Base-by-base conservation (phyloP, 73 alveolate species). In the Paramecium octaurelia region DNA sequence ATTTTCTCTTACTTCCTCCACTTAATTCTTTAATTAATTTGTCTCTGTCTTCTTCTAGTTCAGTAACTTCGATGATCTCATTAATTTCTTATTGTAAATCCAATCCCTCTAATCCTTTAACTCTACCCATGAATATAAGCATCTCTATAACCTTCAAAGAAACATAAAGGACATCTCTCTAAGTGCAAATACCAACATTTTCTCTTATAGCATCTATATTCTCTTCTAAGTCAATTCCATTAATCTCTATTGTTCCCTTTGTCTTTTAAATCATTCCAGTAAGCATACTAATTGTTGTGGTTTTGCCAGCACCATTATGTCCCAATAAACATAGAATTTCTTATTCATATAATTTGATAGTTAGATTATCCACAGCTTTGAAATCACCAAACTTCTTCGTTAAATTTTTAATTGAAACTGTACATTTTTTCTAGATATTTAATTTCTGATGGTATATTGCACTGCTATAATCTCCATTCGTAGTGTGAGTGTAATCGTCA, bases 261-360 rank as follows among this genome's bases (percentile, higher is more conserved):
- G 93, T 84, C 11, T 97, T 68, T 10, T 88, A 50, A 31, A 96
- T 34, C 40, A 97, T 76, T 3, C 99, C 99, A 9, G 98, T 94
- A 12, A 97, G 75, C 97, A 97, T 95, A 31, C 97, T 92, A 73
- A 98, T 98, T 50, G 99, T 97, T 1, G 99, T 96, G 2, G 99
- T 97, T 92, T 98, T 98, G 35, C 99, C 99, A 46, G 99, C 99
- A 4, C 99, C 99, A 85, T 98, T 98, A 93, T 98, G 99, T 23
- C 99, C 99, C 20, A 98, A 95, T 69, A 98, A 95, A 9, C 99
- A 87, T 23, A 87, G 24, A 16, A 87, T 87, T 68, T 87, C 71
- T 18, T 40, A 60, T 42, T 58, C 69, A 68, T 87, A 87, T 46
- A 87, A 36, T 11, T 58, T 87, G 3, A 87, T 58, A 84, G 92